Percentiles rank a stretch among this genome's conserved stretches.
Evolutionary conservation across 768 basidiomycete species (phyloP).

Genomic region (Boletus speciosus): DNA sequence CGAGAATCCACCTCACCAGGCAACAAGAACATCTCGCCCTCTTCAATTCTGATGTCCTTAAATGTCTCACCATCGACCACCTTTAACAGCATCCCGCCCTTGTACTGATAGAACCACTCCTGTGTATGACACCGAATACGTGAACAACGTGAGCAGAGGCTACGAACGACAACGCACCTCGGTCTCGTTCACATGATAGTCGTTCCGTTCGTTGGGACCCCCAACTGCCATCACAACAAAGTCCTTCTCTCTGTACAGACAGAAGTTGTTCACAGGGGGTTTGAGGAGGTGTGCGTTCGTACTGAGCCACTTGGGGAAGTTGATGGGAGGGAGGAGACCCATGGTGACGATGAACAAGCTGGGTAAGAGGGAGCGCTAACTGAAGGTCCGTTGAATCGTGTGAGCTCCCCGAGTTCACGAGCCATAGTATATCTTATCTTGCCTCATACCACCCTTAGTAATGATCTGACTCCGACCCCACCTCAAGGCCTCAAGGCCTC

Average conservation of each 20-base stretch:
- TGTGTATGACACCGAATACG: conserved; percentile 23
- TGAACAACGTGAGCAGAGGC: not conserved
- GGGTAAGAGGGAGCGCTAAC: no score
- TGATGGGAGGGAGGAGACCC: conserved; percentile 79
- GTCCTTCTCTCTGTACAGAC: conserved; percentile 77
- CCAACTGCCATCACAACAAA: conserved; percentile 96
- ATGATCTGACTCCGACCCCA: no score
- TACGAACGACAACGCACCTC: conserved; percentile 48
- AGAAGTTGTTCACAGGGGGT: conserved; percentile 93
- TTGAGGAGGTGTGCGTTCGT: conserved; percentile 77
- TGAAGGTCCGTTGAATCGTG: not conserved
- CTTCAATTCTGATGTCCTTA: conserved; percentile 82
- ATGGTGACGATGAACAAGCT: conserved; percentile 34
- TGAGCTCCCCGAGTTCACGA: not conserved
- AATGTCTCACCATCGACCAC: conserved; percentile 80
- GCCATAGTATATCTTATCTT: not conserved
- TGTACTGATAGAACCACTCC: conserved; percentile 99
- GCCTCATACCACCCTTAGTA: not conserved
- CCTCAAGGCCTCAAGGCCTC: no score
- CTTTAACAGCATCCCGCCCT: conserved; percentile 87
- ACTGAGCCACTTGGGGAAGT: conserved; percentile 84
- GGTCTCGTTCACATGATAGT: conserved; percentile 95
- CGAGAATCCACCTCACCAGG: conserved; percentile 55
- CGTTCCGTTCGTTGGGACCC: conserved; percentile 90
- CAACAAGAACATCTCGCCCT: conserved; percentile 95